These are phyloP conservation scores for Raffaelea ambrosiae DNA, from an alignment of 2,329 filamentous ascomycete genomes.

Conservation along the genomic window DNA sequence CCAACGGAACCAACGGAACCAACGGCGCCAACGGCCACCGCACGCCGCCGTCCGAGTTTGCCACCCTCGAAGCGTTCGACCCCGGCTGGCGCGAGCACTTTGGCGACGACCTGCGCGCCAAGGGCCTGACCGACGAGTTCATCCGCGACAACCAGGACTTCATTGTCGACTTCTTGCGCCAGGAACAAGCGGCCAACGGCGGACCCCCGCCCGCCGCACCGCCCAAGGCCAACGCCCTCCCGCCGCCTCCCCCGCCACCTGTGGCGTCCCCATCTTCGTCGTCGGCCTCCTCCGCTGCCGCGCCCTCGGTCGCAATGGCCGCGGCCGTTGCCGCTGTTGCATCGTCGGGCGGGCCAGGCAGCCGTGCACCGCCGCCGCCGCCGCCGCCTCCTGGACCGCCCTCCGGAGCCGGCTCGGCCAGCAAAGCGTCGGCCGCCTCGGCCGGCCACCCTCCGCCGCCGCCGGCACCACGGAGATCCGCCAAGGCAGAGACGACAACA, in stretches of 20 bases:
- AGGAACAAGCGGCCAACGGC: slow-evolving; percentile 38
- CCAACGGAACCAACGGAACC: slow-evolving; percentile 30
- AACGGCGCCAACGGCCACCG: slow-evolving; percentile 25
- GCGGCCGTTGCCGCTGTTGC: neutral
- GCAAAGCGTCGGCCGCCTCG: slow-evolving; percentile 30
- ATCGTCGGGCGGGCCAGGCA: neutral
- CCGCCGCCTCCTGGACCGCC: slow-evolving; percentile 17
- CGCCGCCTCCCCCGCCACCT: slow-evolving; percentile 19
- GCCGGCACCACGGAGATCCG: slow-evolving; percentile 51
- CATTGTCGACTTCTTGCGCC: slow-evolving; percentile 54
- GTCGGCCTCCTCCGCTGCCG: slow-evolving; percentile 6
- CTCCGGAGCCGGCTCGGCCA: slow-evolving; percentile 6
- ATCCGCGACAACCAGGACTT: slow-evolving; percentile 62
- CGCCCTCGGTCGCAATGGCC: neutral
- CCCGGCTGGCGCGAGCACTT: slow-evolving; percentile 58
- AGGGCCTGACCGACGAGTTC: slow-evolving; percentile 57
- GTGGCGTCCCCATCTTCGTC: slow-evolving; percentile 31
- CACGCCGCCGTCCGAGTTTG: slow-evolving; percentile 44
- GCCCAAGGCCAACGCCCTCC: neutral
- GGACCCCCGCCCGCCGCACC: slow-evolving; percentile 11
- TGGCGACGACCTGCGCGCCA: slow-evolving; percentile 53
- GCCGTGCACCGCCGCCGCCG: slow-evolving; percentile 30
- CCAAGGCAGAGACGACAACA: slow-evolving; percentile 32
- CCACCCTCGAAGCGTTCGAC: slow-evolving; percentile 55
- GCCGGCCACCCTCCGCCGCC: slow-evolving; percentile 45